A percentile compares a stretch with the other conserved stretches of the same genome.
phyloP scores from a whole-genome alignment of 2,329 filamentous ascomycete species.

The Fulvia fulva region DNA sequence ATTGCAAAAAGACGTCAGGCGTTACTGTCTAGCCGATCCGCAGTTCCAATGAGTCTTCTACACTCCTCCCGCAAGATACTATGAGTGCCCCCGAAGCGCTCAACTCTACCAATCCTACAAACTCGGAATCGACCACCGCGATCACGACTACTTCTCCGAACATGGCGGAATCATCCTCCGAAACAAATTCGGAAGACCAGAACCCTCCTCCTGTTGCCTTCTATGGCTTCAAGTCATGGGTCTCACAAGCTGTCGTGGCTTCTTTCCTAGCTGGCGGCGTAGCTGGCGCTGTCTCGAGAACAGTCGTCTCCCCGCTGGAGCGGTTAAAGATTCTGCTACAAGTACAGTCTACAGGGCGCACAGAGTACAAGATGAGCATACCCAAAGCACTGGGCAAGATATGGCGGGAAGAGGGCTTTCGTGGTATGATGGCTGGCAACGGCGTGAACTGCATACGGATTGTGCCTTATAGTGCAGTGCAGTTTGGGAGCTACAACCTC shows the following conservation, averaged over 20 bases:
- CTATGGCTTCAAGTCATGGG: constrained; percentile 17
- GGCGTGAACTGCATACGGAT: constrained; percentile 98
- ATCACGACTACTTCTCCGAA: neutral
- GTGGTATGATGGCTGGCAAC: constrained; percentile 95
- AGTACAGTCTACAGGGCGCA: constrained; percentile 82
- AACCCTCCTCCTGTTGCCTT: neutral
- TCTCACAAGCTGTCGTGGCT: constrained; percentile 81
- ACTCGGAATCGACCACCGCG: neutral
- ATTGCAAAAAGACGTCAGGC: neutral
- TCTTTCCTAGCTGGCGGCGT: constrained; percentile 93
- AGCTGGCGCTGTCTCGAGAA: constrained; percentile 93
- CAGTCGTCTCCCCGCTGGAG: constrained; percentile 93
- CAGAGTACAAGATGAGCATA: constrained; percentile 91
- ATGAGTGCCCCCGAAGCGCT: constrained; percentile 3
- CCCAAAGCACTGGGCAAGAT: constrained; percentile 87
- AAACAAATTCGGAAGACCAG: neutral
- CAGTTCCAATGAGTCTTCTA: constrained; percentile 6
- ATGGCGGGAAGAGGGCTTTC: constrained; percentile 95
- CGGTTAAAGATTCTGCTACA: constrained; percentile 97
- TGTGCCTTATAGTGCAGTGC: constrained; percentile 94
- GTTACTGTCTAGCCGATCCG: neutral
- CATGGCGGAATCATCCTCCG: neutral
- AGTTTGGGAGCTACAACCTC: constrained; percentile 96
- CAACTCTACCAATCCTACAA: neutral
- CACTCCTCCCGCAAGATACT: constrained; percentile 4